Evolutionary conservation across 2,329 filamentous ascomycete genomes (phyloP).

Genomic region (Passalora sequoiae): DNA sequence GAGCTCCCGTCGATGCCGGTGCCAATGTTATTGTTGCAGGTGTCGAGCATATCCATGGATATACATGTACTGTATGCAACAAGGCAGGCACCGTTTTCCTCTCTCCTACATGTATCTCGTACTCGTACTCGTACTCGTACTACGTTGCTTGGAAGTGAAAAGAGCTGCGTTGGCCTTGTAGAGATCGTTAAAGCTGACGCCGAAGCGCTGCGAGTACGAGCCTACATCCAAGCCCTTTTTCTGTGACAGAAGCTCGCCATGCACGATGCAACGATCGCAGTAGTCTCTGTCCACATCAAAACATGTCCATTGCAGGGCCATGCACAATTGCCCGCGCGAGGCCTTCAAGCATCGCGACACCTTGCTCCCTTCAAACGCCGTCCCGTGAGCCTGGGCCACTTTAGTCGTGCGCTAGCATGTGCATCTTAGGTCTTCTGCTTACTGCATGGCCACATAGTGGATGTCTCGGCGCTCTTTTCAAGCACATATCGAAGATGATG

Average conservation of each 20-base stretch:
- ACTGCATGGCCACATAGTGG: slow-evolving; percentile 22
- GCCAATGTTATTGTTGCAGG: too few species aligned
- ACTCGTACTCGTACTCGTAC: too few species aligned
- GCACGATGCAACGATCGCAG: slow-evolving; percentile 27
- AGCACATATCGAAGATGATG: slow-evolving; percentile 35
- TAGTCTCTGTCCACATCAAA: slow-evolving; percentile 21
- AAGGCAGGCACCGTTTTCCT: too few species aligned
- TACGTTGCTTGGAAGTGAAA: too few species aligned
- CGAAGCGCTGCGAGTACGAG: slow-evolving; percentile 19
- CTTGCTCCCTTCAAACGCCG: slow-evolving; percentile 15
- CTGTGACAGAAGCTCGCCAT: slow-evolving; percentile 24
- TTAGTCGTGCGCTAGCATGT: background rate
- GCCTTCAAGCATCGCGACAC: slow-evolving; percentile 15
- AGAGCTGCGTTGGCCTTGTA: slow-evolving; percentile 21
- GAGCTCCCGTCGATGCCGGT: too few species aligned
- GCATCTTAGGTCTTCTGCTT: slow-evolving; percentile 6
- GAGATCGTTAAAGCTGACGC: slow-evolving; percentile 19
- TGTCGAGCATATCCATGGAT: too few species aligned
- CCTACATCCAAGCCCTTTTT: slow-evolving; percentile 22
- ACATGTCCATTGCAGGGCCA: slow-evolving; percentile 13
- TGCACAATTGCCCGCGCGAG: slow-evolving; percentile 7
- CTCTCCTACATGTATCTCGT: too few species aligned
- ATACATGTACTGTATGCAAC: too few species aligned
- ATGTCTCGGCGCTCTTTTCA: slow-evolving; percentile 39
- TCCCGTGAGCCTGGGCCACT: slow-evolving; percentile 21